Evolutionary conservation across 495 filamentous ascomycete genomes (phyloP).

Genomic region (Beverwykella pulmonaria): DNA sequence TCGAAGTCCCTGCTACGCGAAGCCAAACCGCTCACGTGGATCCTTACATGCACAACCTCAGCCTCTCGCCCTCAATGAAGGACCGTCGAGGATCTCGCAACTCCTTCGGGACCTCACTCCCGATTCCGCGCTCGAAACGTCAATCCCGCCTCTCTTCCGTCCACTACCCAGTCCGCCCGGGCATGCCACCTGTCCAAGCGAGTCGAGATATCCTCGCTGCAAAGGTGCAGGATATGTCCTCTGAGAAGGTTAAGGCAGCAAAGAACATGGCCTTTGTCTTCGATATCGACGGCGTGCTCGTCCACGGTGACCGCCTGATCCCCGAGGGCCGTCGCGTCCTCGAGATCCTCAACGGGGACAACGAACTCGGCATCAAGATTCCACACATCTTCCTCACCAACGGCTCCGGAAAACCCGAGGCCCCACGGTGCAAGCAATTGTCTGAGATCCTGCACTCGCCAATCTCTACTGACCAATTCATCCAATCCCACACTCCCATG

Average conservation of each 20-base stretch:
- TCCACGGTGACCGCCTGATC: conserved; percentile 66
- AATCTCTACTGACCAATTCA: conserved; percentile 66
- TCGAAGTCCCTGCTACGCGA: conserved; percentile 72
- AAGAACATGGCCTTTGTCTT: conserved; percentile 72
- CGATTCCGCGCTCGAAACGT: conserved; percentile 73
- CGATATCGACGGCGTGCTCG: conserved; percentile 68
- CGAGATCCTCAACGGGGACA: conserved; percentile 68
- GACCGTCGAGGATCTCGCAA: conserved; percentile 72
- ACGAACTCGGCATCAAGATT: conserved; percentile 70
- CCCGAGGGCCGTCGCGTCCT: conserved; percentile 61
- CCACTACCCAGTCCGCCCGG: conserved; percentile 49
- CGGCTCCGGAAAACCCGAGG: conserved; percentile 65
- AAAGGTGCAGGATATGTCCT: conserved; percentile 70
- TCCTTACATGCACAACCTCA: conserved; percentile 74
- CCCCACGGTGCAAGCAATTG: conserved; percentile 60
- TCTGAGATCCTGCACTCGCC: conserved; percentile 60
- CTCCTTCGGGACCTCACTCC: conserved; percentile 76
- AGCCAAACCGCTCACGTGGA: conserved; percentile 70
- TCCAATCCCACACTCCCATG: conserved; percentile 70
- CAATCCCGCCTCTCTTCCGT: conserved; percentile 66
- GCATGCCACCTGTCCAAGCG: conserved; percentile 54
- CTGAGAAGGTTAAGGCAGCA: conserved; percentile 65
- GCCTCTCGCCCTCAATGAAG: conserved; percentile 65
- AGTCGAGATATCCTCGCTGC: conserved; percentile 72
- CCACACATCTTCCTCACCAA: conserved; percentile 73